Evolutionary conservation across 768 basidiomycete genomes (phyloP).

Genomic region (Gyrodon lividus): DNA sequence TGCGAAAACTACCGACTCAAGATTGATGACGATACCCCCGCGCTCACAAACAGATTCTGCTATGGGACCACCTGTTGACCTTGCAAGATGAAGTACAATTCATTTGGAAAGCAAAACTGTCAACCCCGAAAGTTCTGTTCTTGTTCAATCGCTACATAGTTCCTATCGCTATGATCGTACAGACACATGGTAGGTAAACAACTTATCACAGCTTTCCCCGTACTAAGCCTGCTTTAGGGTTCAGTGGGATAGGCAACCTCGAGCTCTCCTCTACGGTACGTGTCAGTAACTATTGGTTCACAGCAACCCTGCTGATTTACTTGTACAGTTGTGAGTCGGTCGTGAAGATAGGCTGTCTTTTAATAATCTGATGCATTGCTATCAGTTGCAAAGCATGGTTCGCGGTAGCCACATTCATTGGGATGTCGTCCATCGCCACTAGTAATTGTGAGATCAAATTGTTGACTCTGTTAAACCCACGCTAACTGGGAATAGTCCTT

Average conservation of each 20-base stretch:
- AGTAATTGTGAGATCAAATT: conserved; percentile 34
- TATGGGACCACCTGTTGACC: conserved; percentile 37
- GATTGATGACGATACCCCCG: neutral
- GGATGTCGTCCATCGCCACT: conserved; percentile 34
- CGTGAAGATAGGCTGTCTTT: neutral
- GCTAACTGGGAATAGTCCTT: conserved; percentile 29
- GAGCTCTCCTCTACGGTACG: conserved; percentile 12
- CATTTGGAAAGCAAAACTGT: conserved; percentile 30
- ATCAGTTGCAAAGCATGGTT: conserved; percentile 28
- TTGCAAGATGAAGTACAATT: conserved; percentile 32
- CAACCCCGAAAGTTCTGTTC: conserved; percentile 33
- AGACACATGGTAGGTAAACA: conserved; percentile 28
- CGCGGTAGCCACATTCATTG: conserved; percentile 23
- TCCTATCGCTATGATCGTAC: conserved; percentile 29
- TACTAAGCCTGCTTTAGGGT: conserved; percentile 15
- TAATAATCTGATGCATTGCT: conserved; percentile 1
- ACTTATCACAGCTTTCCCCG: neutral
- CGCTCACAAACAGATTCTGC: conserved; percentile 23
- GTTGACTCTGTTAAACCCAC: neutral
- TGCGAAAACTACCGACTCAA: neutral
- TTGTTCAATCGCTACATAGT: conserved; percentile 35
- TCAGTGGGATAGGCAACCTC: conserved; percentile 14
- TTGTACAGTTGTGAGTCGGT: conserved; percentile 18
- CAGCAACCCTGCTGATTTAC: neutral
- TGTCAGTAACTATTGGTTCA: neutral